Conservation (phyloP, 2,329 filamentous ascomycete genomes). For the Fusarium odoratissimum region DNA sequence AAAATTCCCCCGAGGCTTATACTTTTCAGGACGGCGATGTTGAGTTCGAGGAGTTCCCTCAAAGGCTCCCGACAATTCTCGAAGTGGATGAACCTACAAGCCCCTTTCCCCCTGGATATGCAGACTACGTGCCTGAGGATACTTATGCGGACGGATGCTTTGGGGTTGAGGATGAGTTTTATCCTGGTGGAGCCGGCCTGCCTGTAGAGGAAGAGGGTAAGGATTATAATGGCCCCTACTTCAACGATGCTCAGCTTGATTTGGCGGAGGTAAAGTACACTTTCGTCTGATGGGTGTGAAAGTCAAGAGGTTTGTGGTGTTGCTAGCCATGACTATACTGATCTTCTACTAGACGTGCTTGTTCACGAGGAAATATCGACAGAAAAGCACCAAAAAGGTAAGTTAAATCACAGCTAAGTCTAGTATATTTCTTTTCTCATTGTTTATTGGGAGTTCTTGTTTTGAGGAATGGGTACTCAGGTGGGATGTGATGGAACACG, state of each 20-base stretch:
- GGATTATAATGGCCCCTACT: not conserved
- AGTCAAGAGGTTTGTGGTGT: not conserved
- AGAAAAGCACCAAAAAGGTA: not conserved
- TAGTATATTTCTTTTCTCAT: not conserved
- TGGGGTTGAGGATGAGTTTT: not conserved
- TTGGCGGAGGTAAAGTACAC: not conserved
- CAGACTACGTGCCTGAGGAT: too few species aligned
- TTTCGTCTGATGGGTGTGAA: not conserved
- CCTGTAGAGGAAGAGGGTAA: rapidly evolving
- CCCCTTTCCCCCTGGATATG: not conserved
- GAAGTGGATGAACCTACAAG: not conserved
- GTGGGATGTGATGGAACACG: too few species aligned
- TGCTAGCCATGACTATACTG: not conserved
- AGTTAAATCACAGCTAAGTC: not conserved
- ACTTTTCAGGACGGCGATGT: not conserved
- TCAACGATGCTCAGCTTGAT: not conserved
- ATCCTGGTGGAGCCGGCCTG: not conserved
- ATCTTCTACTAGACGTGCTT: not conserved
- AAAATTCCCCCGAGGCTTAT: too few species aligned
- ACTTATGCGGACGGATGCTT: not conserved
- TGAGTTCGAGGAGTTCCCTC: not conserved
- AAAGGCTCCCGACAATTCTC: not conserved
- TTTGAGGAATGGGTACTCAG: too few species aligned
- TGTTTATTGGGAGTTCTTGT: not conserved
- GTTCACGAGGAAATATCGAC: not conserved